phyloP scores from a whole-genome alignment of 2,329 filamentous ascomycete species.

The Dactylellina sp. region DNA sequence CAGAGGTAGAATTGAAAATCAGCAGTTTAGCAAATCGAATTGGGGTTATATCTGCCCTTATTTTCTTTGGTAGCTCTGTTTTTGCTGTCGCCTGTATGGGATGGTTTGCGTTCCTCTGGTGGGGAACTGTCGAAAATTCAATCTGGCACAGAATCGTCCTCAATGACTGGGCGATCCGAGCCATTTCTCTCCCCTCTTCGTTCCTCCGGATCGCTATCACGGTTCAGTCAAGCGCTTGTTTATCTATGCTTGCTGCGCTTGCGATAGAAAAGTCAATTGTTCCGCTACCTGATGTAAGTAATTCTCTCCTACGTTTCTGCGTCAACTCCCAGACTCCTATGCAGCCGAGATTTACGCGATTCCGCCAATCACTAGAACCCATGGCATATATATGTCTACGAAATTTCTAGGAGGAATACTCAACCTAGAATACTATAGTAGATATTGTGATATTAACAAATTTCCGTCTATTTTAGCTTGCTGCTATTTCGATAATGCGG shows the following conservation, averaged over 20 bases:
- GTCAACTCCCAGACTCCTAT: too few species aligned
- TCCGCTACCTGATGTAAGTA: constrained; percentile 20
- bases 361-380: too few species aligned
- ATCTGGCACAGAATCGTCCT: constrained; percentile 14
- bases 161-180: constrained; percentile 22
- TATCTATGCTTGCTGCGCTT: constrained; percentile 34
- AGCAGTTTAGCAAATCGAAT: constrained; percentile 5
- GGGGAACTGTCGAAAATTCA: constrained; percentile 9
- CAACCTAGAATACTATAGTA: too few species aligned
- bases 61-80: constrained; percentile 21
- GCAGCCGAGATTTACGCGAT: too few species aligned
- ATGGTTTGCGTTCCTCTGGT: constrained; percentile 30
- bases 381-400: too few species aligned
- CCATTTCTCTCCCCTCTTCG: constrained; percentile 18
- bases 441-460: too few species aligned
- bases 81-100: constrained; percentile 22
- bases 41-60: not conserved
- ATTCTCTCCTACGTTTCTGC: not conserved
- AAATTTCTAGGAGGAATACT: too few species aligned
- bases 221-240: constrained; percentile 9
- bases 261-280: constrained; percentile 25
- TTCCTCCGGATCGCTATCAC: constrained; percentile 17
- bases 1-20: too few species aligned
- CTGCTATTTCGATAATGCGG: constrained; percentile 20
- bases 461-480: too few species aligned